Base-by-base conservation (phyloP, 192 early-diverging fungal genomes). In the Rhizophlyctis rosea region DNA sequence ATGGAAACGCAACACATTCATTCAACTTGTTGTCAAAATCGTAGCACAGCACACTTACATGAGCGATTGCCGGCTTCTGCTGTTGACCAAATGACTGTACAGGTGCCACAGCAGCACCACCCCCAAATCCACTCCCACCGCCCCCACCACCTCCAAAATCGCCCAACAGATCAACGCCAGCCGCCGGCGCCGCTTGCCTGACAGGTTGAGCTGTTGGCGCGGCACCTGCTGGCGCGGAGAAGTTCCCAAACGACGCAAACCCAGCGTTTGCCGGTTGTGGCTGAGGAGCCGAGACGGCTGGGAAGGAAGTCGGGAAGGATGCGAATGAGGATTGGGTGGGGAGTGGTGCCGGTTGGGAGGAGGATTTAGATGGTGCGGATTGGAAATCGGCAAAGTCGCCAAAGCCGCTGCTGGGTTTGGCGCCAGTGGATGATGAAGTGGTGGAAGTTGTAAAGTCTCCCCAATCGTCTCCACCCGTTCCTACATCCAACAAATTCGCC, bases 381-480 rank as follows among this genome's bases (percentile, higher is more conserved):
- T 70, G 62, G 34, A 74, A 74, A 29, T 70, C 57, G 4, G 67
- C 72, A n/a, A 60, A 74, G 57, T 68, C 71, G 47, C 39, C 39
- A 44, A 44, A 44, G 39, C 39, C 39, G 39, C 9, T 13, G 39
- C 9, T 44, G 7, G 9, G 7, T 18, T 18, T 18, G 39, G 39
- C 39, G 7, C 9, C 39, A 13, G 39, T 18, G 9, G 39, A 44
- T 18, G 39, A 44, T 13, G 39, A 7, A 18, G 39, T 13, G 9
- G 39, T 7, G 9, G 39, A 7, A 18, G 39, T 13, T 13, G 39
- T 78, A 72, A 93, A 91, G 65, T 90, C 89, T 28, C 87, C 87
- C 88, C 88, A 93, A 57, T 92, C 89, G 65, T 91, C 86, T 5
- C 63, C 71, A 23, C 30, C 80, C 18, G 39, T 13, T 55, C 82